Percentiles rank a stretch among this genome's conserved stretches.
phyloP scores from a whole-genome alignment of 2,329 filamentous ascomycete genomes.

The Colletotrichum viniferum region DNA sequence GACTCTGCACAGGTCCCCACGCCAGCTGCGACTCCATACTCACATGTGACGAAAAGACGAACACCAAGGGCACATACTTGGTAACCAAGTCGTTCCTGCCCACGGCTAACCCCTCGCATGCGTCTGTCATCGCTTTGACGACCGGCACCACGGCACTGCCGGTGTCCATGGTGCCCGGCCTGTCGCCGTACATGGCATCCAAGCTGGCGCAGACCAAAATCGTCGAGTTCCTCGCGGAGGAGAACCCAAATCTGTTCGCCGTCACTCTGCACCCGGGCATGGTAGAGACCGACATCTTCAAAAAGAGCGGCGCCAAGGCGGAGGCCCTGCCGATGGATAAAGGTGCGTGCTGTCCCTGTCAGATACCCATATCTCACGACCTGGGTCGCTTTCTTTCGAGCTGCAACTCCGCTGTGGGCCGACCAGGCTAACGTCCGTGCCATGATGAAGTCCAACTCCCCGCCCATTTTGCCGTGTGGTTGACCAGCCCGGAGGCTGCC shows the following conservation, averaged over 20 bases:
- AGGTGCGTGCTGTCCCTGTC: conserved; percentile 13
- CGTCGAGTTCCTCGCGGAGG: conserved; percentile 28
- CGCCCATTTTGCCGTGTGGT: conserved; percentile 48
- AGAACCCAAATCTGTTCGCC: conserved; percentile 27
- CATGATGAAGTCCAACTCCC: conserved; percentile 34
- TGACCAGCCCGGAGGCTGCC: conserved; percentile 45
- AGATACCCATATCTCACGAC: neutral
- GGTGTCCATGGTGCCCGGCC: conserved; percentile 20
- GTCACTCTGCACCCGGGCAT: conserved; percentile 28
- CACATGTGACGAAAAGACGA: conserved; percentile 41
- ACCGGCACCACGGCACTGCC: conserved; percentile 24
- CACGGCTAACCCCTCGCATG: conserved; percentile 17
- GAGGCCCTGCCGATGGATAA: conserved; percentile 25
- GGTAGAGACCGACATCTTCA: conserved; percentile 27
- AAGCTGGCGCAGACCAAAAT: conserved; percentile 34
- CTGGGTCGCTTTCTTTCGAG: neutral
- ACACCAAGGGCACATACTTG: conserved; percentile 53
- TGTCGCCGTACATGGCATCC: conserved; percentile 20
- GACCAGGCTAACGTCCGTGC: neutral
- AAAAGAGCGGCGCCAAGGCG: conserved; percentile 24
- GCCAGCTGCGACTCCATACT: neutral
- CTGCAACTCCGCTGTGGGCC: neutral
- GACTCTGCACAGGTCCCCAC: neutral
- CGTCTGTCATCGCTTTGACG: conserved; percentile 23
- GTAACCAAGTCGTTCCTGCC: conserved; percentile 52